phyloP scores from a whole-genome alignment of 257 asterid species.

The Cynanchum wilfordii region DNA sequence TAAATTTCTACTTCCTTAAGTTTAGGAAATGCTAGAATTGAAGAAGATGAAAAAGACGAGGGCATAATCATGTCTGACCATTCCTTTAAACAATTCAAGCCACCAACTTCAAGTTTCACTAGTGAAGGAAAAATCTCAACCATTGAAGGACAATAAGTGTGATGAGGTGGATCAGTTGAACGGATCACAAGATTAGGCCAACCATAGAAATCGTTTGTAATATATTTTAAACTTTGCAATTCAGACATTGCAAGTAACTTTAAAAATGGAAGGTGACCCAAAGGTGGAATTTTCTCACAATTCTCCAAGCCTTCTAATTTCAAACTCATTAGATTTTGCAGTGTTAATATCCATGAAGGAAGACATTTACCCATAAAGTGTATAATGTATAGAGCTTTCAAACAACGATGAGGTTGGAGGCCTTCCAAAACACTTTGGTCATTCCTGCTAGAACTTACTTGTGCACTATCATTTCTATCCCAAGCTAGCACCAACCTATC shows the following conservation, averaged over 20 bases:
- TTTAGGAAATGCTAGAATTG: background rate
- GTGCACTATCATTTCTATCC: background rate
- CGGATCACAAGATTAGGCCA: background rate
- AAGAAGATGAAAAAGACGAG: background rate
- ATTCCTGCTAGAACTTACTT: background rate
- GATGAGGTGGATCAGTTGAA: too few species aligned
- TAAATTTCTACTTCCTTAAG: too few species aligned
- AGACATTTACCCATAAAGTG: background rate
- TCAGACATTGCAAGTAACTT: fast-evolving
- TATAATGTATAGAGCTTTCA: background rate
- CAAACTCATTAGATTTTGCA: background rate
- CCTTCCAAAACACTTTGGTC: conserved; percentile 1
- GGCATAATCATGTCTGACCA: background rate
- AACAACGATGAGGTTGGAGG: conserved; percentile 9
- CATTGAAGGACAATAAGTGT: too few species aligned
- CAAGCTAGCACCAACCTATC: background rate
- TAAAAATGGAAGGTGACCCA: background rate
- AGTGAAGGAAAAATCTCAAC: background rate
- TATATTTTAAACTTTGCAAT: background rate
- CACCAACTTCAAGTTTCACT: background rate
- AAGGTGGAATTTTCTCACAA: background rate
- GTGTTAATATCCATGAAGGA: background rate
- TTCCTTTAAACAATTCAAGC: background rate
- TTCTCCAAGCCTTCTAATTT: background rate
- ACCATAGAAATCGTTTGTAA: background rate